These are phyloP conservation scores for Apiospora hydei DNA, from an alignment of 2,329 filamentous ascomycete genomes.

Conservation along the genomic window DNA sequence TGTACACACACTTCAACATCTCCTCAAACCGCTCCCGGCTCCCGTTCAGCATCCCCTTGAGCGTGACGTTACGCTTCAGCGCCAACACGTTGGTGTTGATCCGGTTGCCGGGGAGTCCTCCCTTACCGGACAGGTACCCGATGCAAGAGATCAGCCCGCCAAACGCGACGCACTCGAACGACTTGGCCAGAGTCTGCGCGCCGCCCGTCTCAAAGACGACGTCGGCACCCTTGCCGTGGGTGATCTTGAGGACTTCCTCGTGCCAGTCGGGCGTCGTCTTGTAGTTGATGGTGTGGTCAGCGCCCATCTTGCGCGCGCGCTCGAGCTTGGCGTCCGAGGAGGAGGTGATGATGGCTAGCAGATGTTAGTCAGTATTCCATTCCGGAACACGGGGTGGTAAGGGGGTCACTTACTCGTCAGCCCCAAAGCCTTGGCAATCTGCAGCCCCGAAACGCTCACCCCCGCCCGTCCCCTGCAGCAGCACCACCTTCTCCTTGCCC, in stretches of 20 bases:
- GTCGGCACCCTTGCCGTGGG: constrained; percentile 55
- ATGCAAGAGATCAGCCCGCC: constrained; percentile 59
- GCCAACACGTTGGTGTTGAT: constrained; percentile 62
- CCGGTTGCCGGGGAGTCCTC: constrained; percentile 47
- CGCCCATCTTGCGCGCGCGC: constrained; percentile 56
- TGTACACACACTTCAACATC: constrained; percentile 47
- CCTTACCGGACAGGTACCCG: constrained; percentile 53
- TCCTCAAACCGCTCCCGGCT: constrained; percentile 64
- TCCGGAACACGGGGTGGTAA: too few species aligned
- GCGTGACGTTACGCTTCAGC: constrained; percentile 44
- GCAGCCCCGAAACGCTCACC: constrained; percentile 58
- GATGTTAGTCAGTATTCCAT: background rate
- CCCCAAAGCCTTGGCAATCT: constrained; percentile 61
- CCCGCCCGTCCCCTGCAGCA: constrained; percentile 63
- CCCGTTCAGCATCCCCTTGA: constrained; percentile 62
- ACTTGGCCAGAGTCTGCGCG: constrained; percentile 57
- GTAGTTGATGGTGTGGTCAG: constrained; percentile 62
- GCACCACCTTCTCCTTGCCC: constrained; percentile 52
- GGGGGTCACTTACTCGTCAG: constrained; percentile 49
- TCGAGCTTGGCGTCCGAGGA: constrained; percentile 59
- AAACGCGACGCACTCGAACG: constrained; percentile 60
- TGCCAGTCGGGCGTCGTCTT: constrained; percentile 60
- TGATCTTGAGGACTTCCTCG: constrained; percentile 54
- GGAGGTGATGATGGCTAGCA: constrained; percentile 34
- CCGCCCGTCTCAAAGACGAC: constrained; percentile 64